Conservation (phyloP, 1,139 yeast genomes). For the Pneumocystis carinii region DNA sequence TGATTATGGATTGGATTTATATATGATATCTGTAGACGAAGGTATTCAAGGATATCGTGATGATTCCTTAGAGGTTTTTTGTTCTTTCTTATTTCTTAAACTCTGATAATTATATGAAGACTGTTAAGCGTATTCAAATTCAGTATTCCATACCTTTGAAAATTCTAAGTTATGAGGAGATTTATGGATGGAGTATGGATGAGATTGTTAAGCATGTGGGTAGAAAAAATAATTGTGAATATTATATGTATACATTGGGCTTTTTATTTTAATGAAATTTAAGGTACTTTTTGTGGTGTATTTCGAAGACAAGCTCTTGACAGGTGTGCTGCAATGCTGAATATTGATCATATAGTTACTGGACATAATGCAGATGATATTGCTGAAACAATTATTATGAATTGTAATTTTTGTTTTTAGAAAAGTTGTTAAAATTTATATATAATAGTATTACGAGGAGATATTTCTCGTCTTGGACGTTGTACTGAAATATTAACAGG, state of each 20-base stretch:
- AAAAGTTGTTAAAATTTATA: neutral
- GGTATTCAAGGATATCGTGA: constrained; percentile 96
- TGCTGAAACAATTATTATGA: constrained; percentile 97
- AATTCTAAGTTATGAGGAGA: constrained; percentile 74
- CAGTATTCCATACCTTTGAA: constrained; percentile 84
- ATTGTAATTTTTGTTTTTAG: constrained; percentile 27
- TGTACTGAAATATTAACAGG: constrained; percentile 82
- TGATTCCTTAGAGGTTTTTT: constrained; percentile 58
- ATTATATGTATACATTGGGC: neutral
- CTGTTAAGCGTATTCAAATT: constrained; percentile 79
- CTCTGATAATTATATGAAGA: constrained; percentile 20
- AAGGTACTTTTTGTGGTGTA: constrained; percentile 81
- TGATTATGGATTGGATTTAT: constrained; percentile 70
- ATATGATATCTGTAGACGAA: constrained; percentile 79
- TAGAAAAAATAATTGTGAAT: constrained; percentile 63
- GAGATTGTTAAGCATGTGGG: constrained; percentile 94
- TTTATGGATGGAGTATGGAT: constrained; percentile 96
- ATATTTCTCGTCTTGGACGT: constrained; percentile 76
- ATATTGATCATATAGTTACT: constrained; percentile 81
- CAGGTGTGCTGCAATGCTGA: constrained; percentile 83
- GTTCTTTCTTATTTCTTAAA: neutral
- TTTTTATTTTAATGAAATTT: neutral
- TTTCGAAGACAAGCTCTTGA: constrained; percentile 91
- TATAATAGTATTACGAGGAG: constrained; percentile 52
- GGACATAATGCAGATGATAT: constrained; percentile 99